Evolutionary conservation across 352 stramenopile species (phyloP).

Genomic region (Saprolegnia parasitica): DNA sequence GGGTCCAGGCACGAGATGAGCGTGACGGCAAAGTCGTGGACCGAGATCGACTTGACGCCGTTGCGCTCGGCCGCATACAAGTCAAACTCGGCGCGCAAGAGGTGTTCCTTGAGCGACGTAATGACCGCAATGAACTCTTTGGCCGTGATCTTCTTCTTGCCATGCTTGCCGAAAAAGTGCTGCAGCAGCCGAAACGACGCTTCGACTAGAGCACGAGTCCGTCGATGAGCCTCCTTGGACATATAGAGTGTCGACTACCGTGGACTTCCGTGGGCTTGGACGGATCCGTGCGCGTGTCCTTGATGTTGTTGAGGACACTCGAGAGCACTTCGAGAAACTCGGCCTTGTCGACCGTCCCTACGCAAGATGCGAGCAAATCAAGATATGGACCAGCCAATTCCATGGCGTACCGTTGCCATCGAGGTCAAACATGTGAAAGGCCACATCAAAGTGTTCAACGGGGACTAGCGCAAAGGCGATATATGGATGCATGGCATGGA

Average conservation of each 20-base stretch:
- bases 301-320: slow-evolving; percentile 42
- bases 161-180: slow-evolving; percentile 57
- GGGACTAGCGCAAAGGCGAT: slow-evolving; percentile 39
- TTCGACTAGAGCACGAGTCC: slow-evolving; percentile 16
- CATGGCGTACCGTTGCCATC: slow-evolving; percentile 48
- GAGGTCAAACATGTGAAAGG: slow-evolving; percentile 78
- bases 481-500: not conserved
- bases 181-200: slow-evolving; percentile 54
- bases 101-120: slow-evolving; percentile 50
- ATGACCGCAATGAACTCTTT: slow-evolving; percentile 48
- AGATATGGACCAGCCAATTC: not conserved
- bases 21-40: slow-evolving; percentile 75
- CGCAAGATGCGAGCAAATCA: not conserved
- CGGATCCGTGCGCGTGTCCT: slow-evolving; percentile 17
- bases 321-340: slow-evolving; percentile 73
- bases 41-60: slow-evolving; percentile 43
- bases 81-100: slow-evolving; percentile 67
- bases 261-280: slow-evolving; percentile 35
- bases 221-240: not conserved
- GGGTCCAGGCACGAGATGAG: slow-evolving; percentile 69
- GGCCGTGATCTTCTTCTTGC: slow-evolving; percentile 52
- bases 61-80: slow-evolving; percentile 47
- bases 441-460: slow-evolving; percentile 68
- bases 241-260: slow-evolving; percentile 30
- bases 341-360: slow-evolving; percentile 51